A percentile compares a stretch with the other conserved stretches of the same genome.
Conservation (phyloP, 2,329 filamentous ascomycete species). For the Biscogniauxia mediterranea region DNA sequence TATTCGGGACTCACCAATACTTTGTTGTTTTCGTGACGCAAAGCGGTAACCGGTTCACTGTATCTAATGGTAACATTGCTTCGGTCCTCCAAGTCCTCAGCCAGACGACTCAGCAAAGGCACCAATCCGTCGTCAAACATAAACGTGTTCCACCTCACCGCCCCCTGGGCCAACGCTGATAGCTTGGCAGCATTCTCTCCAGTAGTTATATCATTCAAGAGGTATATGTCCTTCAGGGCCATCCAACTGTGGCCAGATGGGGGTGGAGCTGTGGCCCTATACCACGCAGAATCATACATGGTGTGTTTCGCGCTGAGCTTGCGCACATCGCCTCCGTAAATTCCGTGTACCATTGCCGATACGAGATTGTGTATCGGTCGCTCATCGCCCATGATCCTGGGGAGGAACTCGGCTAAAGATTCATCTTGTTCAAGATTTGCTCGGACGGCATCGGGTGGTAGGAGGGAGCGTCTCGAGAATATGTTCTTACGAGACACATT, state of each 20-base stretch:
- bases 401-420: constrained; percentile 67
- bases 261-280: constrained; percentile 29
- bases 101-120: constrained; percentile 56
- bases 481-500: neutral
- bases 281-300: constrained; percentile 51
- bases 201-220: constrained; percentile 24
- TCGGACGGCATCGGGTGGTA: neutral
- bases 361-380: constrained; percentile 67
- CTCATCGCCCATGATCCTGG: constrained; percentile 49
- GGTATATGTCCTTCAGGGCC: constrained; percentile 18
- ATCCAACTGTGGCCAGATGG: constrained; percentile 4
- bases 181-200: constrained; percentile 19
- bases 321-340: constrained; percentile 87
- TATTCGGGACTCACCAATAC: constrained; percentile 40
- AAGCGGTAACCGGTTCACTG: constrained; percentile 44
- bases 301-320: constrained; percentile 71
- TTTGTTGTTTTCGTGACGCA: constrained; percentile 39
- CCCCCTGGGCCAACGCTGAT: constrained; percentile 29
- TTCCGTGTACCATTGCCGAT: constrained; percentile 79
- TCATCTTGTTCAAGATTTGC: constrained; percentile 53
- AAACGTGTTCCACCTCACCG: constrained; percentile 37
- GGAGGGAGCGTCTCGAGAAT: too few species aligned
- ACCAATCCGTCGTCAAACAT: constrained; percentile 61
- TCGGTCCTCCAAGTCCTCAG: constrained; percentile 46
- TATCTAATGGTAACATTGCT: constrained; percentile 60